These are phyloP conservation scores for Leccinum longicurvipes DNA, from an alignment of 768 basidiomycete species.

Conservation along the genomic window DNA sequence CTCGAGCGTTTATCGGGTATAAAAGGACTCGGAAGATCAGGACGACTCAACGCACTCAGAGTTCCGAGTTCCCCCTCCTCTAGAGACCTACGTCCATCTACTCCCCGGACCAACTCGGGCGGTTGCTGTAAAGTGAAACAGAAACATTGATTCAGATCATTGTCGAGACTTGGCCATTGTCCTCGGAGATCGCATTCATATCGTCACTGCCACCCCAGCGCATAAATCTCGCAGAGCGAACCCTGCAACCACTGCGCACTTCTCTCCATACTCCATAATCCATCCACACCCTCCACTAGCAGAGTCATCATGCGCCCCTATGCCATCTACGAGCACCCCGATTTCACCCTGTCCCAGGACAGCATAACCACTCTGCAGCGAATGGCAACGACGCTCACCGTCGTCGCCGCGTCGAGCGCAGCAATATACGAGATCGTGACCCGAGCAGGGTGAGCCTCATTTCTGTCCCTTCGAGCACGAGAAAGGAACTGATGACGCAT, in stretches of 20 bases:
- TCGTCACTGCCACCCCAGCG: neutral
- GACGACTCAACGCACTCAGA: neutral
- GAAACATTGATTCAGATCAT: conserved; percentile 10
- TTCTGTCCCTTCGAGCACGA: neutral
- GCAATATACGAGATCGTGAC: conserved; percentile 30
- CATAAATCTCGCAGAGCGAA: conserved; percentile 4
- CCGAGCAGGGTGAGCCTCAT: conserved; percentile 18
- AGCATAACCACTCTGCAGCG: conserved; percentile 22
- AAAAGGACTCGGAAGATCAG: no score
- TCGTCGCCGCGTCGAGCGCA: conserved; percentile 33
- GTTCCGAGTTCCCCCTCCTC: no score
- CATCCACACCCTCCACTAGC: neutral
- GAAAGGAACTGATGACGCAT: neutral
- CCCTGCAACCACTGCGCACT: neutral
- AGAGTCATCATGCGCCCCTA: conserved; percentile 29
- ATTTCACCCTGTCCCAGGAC: conserved; percentile 28
- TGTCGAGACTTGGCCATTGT: neutral
- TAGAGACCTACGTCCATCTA: neutral
- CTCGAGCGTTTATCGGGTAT: neutral
- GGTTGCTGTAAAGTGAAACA: neutral
- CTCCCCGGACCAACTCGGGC: neutral
- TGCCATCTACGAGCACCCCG: conserved; percentile 33
- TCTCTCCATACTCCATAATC: neutral
- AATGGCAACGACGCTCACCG: conserved; percentile 25
- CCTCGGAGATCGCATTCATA: conserved; percentile 8